Evolutionary conservation across 192 early-diverging fungal species (phyloP), one percentile per base, ranked within the genome.

Genomic region (Rhizophlyctis rosea): DNA sequence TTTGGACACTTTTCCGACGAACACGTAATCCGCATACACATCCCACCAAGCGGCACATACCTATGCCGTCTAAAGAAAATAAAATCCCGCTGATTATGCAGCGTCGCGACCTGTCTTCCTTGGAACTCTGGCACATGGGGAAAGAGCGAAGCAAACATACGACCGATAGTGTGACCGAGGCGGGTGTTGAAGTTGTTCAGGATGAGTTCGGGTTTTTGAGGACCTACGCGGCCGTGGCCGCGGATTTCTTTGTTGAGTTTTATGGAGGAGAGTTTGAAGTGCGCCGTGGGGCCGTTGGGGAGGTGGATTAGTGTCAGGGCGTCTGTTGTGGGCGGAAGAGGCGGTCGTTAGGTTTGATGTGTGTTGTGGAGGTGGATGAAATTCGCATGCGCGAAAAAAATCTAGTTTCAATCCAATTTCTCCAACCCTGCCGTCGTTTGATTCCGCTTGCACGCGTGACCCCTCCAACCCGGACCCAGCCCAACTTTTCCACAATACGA

Each of bases 41-140:
- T 23, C 18, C 47, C 21, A 54, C 21, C 16, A 54, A 54, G 1
- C 16, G 0, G 29, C 21, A 25, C 52, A 48, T 69, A 86, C 80
- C 93, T 85, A 71, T 99, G 97, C 35, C 95, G 84, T 65, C 97
- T 79, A 68, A 99, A 96, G 71, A 99, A 99, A 61, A 99, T 98
- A 66, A 96, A 99, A 72, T 99, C 97, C 47, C 97, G 91, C 77
- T 99, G 97, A 75, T 99, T 99, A 69, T 99, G 97, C 70, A 99
- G 90, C 2, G 97, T 99, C 7, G 85, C 89, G 28, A 87, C 94
- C 69, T 98, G 94, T 49, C 97, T 76, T 7, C 93, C 95, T 65
- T 92, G 79, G 69, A 99, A 99, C 73, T 99, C 90, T 9, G 95
- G 95, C 3, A 94, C 88, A 57, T 94, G 93, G n/a, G 97, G 97